phyloP scores from a whole-genome alignment of 139 green algal species.

The Gonium pectorale region DNA sequence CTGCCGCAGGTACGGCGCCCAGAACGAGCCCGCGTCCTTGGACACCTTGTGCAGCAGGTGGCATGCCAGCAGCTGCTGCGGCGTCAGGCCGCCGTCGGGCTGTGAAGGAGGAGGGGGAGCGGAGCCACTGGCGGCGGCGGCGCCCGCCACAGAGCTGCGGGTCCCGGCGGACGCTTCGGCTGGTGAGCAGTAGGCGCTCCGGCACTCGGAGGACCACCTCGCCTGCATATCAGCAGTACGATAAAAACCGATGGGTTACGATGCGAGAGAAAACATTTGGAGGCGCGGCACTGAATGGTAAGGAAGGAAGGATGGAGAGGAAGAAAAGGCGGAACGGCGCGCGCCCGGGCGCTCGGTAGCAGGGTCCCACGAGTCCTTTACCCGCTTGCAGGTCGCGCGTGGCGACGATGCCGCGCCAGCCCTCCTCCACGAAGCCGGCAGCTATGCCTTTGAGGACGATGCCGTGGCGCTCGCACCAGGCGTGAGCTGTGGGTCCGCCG shows the following conservation, averaged over 20 bases:
- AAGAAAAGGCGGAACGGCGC: not conserved
- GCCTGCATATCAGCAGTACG: not conserved
- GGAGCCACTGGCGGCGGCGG: no score
- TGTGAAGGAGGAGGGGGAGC: not conserved
- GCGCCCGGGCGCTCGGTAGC: no score
- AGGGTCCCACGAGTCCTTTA: no score
- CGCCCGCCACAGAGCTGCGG: slow-evolving; percentile 40
- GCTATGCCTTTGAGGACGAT: slow-evolving; percentile 24
- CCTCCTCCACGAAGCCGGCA: slow-evolving; percentile 58
- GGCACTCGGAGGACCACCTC: slow-evolving; percentile 66
- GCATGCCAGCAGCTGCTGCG: slow-evolving; percentile 74
- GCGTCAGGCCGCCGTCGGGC: no score
- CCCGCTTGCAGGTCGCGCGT: slow-evolving; percentile 53
- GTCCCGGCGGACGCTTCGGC: slow-evolving; percentile 41
- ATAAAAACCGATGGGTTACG: not conserved
- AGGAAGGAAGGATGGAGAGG: not conserved
- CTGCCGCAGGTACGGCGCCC: slow-evolving; percentile 77
- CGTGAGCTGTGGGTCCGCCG: not conserved
- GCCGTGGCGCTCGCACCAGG: slow-evolving; percentile 60
- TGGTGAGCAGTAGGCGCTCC: slow-evolving; percentile 61
- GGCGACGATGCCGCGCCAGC: slow-evolving; percentile 72
- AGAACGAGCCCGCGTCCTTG: slow-evolving; percentile 65
- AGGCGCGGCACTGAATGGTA: not conserved
- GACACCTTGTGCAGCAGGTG: slow-evolving; percentile 81
- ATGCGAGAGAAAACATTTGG: not conserved